Evolutionary conservation across 179 eudicot species (phyloP).

Genomic region (Sideroxylon spinosum): DNA sequence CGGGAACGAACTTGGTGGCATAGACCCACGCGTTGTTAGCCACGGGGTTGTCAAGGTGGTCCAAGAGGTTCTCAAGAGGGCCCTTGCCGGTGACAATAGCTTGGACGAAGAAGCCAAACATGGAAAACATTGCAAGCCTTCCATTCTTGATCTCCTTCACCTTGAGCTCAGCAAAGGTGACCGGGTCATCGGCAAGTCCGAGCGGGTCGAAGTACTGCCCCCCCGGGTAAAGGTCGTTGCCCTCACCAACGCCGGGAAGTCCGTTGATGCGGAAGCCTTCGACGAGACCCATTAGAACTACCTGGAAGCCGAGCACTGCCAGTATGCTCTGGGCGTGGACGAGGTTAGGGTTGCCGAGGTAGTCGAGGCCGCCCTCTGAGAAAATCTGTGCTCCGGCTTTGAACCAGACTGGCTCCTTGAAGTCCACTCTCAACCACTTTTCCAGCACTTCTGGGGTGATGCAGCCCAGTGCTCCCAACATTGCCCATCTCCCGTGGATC

Average conservation of each 20-base stretch:
- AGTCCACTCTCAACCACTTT: constrained; percentile 70
- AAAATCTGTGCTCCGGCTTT: constrained; percentile 90
- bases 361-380: constrained; percentile 85
- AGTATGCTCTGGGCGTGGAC: constrained; percentile 90
- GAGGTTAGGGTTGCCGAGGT: constrained; percentile 85
- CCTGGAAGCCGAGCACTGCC: constrained; percentile 71
- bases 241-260: constrained; percentile 74
- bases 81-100: constrained; percentile 89
- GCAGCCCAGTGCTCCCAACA: constrained; percentile 93
- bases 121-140: constrained; percentile 84
- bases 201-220: constrained; percentile 85
- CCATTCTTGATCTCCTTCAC: constrained; percentile 95
- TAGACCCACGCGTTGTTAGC: constrained; percentile 96
- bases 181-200: constrained; percentile 78
- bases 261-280: constrained; percentile 89
- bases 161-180: constrained; percentile 78
- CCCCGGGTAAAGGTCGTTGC: constrained; percentile 78
- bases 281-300: constrained; percentile 80
- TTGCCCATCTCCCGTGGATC: constrained; percentile 94
- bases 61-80: constrained; percentile 82
- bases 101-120: constrained; percentile 92
- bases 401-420: constrained; percentile 96
- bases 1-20: constrained; percentile 90
- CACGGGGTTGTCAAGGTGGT: constrained; percentile 89
- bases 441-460: constrained; percentile 83